Evolutionary conservation across 352 stramenopile species (phyloP), one percentile per base, ranked within the genome.

Genomic region (Globisporangium apiculatum): DNA sequence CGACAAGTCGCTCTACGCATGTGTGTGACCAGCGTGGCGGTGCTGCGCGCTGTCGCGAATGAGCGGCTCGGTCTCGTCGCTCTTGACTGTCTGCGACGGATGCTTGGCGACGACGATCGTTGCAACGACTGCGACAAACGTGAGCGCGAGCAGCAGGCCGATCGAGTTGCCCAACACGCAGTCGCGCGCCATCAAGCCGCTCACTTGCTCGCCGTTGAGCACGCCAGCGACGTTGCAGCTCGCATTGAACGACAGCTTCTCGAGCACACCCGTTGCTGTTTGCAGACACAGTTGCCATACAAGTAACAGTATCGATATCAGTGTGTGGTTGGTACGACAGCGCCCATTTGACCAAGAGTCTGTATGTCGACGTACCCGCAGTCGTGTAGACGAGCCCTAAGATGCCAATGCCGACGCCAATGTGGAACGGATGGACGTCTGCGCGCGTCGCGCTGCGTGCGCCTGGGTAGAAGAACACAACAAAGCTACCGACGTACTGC

Each of bases 171-270:
- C 85, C 31, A 92, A 53, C 57, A 87, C 66, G 47, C 85, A 95
- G 59, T 92, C 83, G 0, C 62, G 45, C 2, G 85, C 69, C 80
- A 91, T 87, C 65, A 74, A 87, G 2, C 79, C 83, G n/a, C 68
- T 69, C n/a, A 92, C 76, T n/a, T 64, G 53, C 18, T 72, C 43
- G 47, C 80, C 84, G 43, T 94, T 68, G 18, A 91, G 61, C 41
- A 72, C 68, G 7, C 84, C 84, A 41, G 60, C 78, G 36, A 94
- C 66, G 60, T 95, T 94, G 73, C 86, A 95, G 55, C 81, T 92
- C 8, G 61, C 75, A 50, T 93, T 91, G 63, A 95, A 95, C 53
- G 74, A 76, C 46, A 95, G 76, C 60, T 94, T 94, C 67, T 95
- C 79, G 15, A 93, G 46, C 11, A 94, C 75, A 2, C 86, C 84